These are phyloP conservation scores for Coemansia umbellata DNA, from an alignment of 192 early-diverging fungal species.

Conservation along the genomic window DNA sequence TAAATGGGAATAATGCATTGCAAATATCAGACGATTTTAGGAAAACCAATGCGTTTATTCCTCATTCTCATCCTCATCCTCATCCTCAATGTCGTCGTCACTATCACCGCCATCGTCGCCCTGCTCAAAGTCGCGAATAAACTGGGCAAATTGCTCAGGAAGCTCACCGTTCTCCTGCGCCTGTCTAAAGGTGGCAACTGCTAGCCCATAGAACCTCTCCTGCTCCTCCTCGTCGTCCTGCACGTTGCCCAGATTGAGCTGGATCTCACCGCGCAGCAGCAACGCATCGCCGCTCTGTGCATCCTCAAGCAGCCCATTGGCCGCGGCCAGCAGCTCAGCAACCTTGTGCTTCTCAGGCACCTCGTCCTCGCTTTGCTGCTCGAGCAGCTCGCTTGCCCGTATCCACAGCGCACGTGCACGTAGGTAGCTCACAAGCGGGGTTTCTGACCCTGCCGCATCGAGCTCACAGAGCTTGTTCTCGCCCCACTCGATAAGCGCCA, in stretches of 20 bases:
- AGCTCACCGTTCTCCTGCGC: slow-evolving; percentile 26
- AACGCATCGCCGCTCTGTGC: slow-evolving; percentile 11
- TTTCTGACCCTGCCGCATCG: not conserved
- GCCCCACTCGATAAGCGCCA: slow-evolving; percentile 16
- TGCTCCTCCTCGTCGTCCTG: slow-evolving; percentile 24
- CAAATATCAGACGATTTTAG: not conserved
- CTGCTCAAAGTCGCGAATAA: slow-evolving; percentile 42
- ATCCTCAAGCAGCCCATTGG: slow-evolving; percentile 9
- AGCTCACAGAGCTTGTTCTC: slow-evolving; percentile 6
- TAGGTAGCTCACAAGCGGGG: slow-evolving; percentile 1
- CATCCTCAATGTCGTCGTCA: not conserved
- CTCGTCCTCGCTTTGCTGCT: slow-evolving; percentile 22
- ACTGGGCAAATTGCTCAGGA: slow-evolving; percentile 42
- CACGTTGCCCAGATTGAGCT: slow-evolving; percentile 45
- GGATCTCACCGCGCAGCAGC: slow-evolving; percentile 37
- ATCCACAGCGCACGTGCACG: slow-evolving; percentile 31
- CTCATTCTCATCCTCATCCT: not conserved
- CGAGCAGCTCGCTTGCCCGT: slow-evolving; percentile 19
- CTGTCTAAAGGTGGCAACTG: slow-evolving; percentile 24
- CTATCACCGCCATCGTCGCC: slow-evolving; percentile 2
- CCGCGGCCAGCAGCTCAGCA: slow-evolving; percentile 14
- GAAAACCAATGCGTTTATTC: not conserved
- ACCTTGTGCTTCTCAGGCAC: slow-evolving; percentile 8
- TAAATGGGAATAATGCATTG: too few species aligned
- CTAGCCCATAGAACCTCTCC: slow-evolving; percentile 27